Conservation (phyloP, 768 basidiomycete species). For the Auricularia cornea region DNA sequence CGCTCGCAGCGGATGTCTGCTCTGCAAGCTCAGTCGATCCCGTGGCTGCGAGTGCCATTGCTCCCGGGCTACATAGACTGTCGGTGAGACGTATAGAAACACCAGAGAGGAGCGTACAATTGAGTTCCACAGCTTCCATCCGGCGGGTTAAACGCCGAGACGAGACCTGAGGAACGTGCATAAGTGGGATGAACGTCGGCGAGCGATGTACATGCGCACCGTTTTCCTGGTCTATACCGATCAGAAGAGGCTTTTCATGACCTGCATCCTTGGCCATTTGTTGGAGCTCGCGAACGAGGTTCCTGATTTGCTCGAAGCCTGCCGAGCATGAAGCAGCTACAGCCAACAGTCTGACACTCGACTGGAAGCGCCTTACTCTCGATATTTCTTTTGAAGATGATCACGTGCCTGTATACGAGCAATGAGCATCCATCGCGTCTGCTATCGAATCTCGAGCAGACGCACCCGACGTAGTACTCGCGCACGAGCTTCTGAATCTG, state of each 20-base stretch:
- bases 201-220: conserved; percentile 29
- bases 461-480: conserved; percentile 53
- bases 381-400: conserved; percentile 62
- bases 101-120: conserved; percentile 37
- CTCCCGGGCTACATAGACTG: conserved; percentile 45
- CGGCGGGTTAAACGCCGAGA: conserved; percentile 56
- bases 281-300: conserved; percentile 44
- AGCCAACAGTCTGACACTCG: background rate
- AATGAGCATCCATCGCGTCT: conserved; percentile 29
- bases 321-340: background rate
- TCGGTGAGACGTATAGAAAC: background rate
- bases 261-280: conserved; percentile 46
- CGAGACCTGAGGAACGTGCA: conserved; percentile 37
- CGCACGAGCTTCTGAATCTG: conserved; percentile 48
- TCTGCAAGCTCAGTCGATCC: conserved; percentile 37
- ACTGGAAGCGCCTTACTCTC: conserved; percentile 29
- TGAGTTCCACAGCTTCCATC: conserved; percentile 41
- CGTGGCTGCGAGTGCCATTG: conserved; percentile 61
- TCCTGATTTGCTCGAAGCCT: conserved; percentile 46
- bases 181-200: background rate
- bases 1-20: conserved; percentile 42
- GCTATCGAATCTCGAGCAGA: background rate
- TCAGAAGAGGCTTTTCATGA: conserved; percentile 47
- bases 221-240: conserved; percentile 70
- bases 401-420: conserved; percentile 12